Conservation (phyloP, 805 yeast species). For the Alloascoidea hylecoeti region DNA sequence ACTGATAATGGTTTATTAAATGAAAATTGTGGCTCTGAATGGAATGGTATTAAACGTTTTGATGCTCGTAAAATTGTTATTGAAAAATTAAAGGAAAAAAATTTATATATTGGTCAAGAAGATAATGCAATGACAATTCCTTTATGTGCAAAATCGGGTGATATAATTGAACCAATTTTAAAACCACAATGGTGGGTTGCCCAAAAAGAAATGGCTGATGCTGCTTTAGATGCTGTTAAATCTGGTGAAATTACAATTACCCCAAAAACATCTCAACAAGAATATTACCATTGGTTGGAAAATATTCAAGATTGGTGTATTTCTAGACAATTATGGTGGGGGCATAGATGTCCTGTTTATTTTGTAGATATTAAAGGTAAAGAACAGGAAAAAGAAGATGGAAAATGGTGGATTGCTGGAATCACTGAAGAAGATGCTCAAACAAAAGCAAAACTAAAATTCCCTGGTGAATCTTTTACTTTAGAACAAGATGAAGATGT, state of each 20-base stretch:
- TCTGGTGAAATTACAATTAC: slow-evolving; percentile 67
- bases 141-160: slow-evolving; percentile 91
- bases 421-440: slow-evolving; percentile 72
- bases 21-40: slow-evolving; percentile 79
- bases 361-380: slow-evolving; percentile 71
- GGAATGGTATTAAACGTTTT: slow-evolving; percentile 83
- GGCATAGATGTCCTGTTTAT: slow-evolving; percentile 96
- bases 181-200: slow-evolving; percentile 99
- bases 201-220: slow-evolving; percentile 78
- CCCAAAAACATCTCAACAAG: slow-evolving; percentile 85
- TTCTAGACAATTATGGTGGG: slow-evolving; percentile 92
- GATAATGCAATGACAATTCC: slow-evolving; percentile 97
- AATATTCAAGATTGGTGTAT: slow-evolving; percentile 99
- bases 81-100: slow-evolving; percentile 60
- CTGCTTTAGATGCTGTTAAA: slow-evolving; percentile 75
- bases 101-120: slow-evolving; percentile 67
- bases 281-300: slow-evolving; percentile 90
- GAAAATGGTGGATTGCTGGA: slow-evolving; percentile 85
- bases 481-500: slow-evolving; percentile 96
- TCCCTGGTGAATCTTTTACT: slow-evolving; percentile 54
- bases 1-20: slow-evolving; percentile 89
- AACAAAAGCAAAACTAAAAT: slow-evolving; percentile 62
- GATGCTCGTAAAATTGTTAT: slow-evolving; percentile 84
- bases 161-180: slow-evolving; percentile 87
- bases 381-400: slow-evolving; percentile 37